phyloP scores from a whole-genome alignment of 2,329 filamentous ascomycete genomes.

The Aureobasidium sp. region DNA sequence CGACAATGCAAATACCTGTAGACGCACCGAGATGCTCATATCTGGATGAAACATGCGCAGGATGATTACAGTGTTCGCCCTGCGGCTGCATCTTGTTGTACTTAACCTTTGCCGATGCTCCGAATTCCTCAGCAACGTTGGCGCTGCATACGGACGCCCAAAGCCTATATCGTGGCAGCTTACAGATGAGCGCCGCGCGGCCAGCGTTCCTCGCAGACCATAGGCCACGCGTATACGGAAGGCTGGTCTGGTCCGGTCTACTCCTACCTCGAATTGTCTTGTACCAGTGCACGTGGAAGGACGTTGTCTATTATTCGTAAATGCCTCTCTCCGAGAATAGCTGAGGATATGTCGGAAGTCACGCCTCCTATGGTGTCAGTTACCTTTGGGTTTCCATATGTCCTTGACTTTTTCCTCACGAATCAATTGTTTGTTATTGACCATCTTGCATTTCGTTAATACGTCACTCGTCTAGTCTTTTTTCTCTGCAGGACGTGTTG shows the following conservation, averaged over 20 bases:
- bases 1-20: too few relatives aligned
- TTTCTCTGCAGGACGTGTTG: too few relatives aligned
- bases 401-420: background rate
- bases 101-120: background rate
- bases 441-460: background rate
- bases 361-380: slow-evolving; percentile 3
- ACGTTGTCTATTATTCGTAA: background rate
- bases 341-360: background rate
- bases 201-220: background rate
- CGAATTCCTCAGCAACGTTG: background rate
- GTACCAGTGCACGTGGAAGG: background rate
- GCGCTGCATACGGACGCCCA: slow-evolving; percentile 7
- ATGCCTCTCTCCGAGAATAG: background rate
- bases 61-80: too few relatives aligned
- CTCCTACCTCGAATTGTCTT: background rate
- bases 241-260: background rate
- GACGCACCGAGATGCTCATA: too few relatives aligned
- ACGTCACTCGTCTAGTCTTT: background rate
- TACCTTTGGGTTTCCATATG: background rate
- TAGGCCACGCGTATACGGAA: slow-evolving; percentile 2
- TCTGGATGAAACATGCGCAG: too few relatives aligned
- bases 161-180: background rate
- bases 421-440: background rate
- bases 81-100: background rate
- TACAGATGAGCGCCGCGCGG: background rate